Conservation (phyloP, 2,329 filamentous ascomycete genomes). For the Dactylellina cionopaga region DNA sequence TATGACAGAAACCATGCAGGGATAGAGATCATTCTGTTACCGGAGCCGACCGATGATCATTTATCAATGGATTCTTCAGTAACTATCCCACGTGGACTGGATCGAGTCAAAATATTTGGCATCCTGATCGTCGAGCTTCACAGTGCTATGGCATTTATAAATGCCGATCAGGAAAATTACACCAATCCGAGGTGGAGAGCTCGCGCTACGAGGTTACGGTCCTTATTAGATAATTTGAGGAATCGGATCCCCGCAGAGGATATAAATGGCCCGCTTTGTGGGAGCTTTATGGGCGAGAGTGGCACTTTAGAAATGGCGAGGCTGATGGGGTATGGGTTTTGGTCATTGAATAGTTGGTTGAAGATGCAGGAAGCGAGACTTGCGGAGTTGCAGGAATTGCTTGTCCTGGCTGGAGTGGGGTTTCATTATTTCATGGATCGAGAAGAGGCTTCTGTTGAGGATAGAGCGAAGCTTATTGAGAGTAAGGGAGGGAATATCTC, state of each 20-base stretch:
- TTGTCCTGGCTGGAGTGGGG: background rate
- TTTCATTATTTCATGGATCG: background rate
- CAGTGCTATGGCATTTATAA: background rate
- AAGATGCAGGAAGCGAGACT: background rate
- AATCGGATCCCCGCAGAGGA: background rate
- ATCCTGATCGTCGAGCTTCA: constrained; percentile 22
- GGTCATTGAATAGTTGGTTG: constrained; percentile 1
- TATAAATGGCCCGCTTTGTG: background rate
- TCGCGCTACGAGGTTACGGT: background rate
- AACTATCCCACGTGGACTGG: background rate
- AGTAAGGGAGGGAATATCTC: background rate
- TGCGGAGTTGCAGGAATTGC: background rate
- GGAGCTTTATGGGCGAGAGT: background rate
- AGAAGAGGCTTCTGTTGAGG: background rate
- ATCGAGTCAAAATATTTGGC: background rate
- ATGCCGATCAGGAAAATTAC: background rate
- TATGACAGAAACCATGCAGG: constrained; percentile 25
- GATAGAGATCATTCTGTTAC: constrained; percentile 36
- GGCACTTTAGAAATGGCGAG: constrained; percentile 6
- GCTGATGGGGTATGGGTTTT: background rate
- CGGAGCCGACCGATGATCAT: constrained; percentile 12
- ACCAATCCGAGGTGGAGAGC: background rate
- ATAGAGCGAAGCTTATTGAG: background rate
- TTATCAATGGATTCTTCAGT: constrained; percentile 9
- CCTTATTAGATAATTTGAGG: background rate